Percentiles rank a stretch among this genome's conserved stretches.
Evolutionary conservation across 768 basidiomycete genomes (phyloP).

Genomic region (Gloeopeniophorella convolvens): DNA sequence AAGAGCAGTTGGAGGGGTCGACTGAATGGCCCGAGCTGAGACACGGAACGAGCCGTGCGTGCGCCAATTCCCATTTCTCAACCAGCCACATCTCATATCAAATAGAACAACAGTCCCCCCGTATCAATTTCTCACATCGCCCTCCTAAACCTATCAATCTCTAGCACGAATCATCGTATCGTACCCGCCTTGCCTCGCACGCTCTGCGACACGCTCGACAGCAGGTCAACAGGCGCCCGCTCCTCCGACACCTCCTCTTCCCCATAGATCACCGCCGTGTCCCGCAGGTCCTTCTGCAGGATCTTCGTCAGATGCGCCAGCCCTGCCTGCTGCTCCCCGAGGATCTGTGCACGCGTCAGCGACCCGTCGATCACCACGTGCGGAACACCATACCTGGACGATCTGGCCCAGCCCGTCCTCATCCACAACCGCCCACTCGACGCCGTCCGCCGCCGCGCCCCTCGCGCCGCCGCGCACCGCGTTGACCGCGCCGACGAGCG

Average conservation of each 20-base stretch:
- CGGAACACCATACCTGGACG: conserved; percentile 46
- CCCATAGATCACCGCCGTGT: conserved; percentile 19
- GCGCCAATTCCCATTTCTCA: background rate
- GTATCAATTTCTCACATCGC: background rate
- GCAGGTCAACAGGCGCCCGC: background rate
- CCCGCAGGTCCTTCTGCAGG: conserved; percentile 52
- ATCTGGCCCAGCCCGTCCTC: conserved; percentile 77
- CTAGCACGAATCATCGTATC: background rate
- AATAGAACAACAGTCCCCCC: too few relatives aligned
- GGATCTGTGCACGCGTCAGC: conserved; percentile 40
- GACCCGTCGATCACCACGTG: conserved; percentile 3
- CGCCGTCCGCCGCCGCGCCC: conserved; percentile 33
- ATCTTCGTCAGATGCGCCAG: conserved; percentile 76
- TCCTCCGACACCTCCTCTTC: conserved; percentile 13
- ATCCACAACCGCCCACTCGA: conserved; percentile 82
- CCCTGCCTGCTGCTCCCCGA: conserved; percentile 73
- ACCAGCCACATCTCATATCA: too few relatives aligned
- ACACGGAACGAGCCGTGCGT: background rate
- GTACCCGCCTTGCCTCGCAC: conserved; percentile 4
- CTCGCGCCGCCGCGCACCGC: conserved; percentile 47
- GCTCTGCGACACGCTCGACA: conserved; percentile 7
- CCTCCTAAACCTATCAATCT: background rate
- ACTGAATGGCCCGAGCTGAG: background rate
- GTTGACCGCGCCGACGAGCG: conserved; percentile 66
- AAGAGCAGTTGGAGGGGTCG: too few relatives aligned